Conservation (phyloP, 2,329 filamentous ascomycete species). For the Diaporthe helianthi region DNA sequence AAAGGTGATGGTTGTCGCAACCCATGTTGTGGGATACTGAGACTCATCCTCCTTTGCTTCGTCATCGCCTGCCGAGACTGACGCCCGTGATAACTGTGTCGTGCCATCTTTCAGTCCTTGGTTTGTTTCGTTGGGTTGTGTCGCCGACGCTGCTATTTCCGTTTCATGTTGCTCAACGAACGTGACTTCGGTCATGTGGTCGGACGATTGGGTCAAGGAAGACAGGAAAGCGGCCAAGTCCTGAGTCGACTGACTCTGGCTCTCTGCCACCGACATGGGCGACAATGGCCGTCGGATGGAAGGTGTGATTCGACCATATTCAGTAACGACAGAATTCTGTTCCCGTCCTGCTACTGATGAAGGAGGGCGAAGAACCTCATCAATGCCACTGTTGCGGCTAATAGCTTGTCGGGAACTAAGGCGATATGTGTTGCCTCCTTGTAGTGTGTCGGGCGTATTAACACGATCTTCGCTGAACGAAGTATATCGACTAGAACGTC, state of each 20-base stretch:
- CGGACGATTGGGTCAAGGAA: neutral
- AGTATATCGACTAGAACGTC: neutral
- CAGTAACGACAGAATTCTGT: neutral
- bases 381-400: neutral
- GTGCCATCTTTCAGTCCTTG: neutral
- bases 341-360: neutral
- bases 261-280: neutral
- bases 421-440: neutral
- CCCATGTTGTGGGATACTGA: neutral
- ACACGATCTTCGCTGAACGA: neutral
- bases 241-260: neutral
- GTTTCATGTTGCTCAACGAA: no score
- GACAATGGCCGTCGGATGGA: neutral
- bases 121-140: fast-evolving
- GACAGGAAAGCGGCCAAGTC: neutral
- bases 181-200: neutral
- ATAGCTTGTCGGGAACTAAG: neutral
- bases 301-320: neutral
- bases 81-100: neutral
- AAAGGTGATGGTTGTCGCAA: neutral
- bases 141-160: neutral
- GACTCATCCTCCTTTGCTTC: neutral
- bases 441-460: neutral
- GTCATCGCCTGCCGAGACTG: no score
- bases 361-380: neutral